A percentile compares a stretch with the other conserved stretches of the same genome.
Evolutionary conservation across 441 rosid species (phyloP).

Genomic region (Rhodomyrtus psidioides): DNA sequence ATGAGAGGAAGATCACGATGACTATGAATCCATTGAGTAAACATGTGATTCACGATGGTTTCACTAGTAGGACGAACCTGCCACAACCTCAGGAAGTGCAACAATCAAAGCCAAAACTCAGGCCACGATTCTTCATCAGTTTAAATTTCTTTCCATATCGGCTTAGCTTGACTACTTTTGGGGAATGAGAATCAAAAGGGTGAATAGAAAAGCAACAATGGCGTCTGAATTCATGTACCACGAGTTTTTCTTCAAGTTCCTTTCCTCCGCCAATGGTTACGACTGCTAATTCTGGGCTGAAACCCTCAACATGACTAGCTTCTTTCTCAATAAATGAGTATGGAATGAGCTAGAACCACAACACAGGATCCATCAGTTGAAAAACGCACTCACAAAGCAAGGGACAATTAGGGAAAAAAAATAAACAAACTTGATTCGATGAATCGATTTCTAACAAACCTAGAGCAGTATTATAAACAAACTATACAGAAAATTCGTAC

Average conservation of each 20-base stretch:
- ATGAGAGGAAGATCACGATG: conserved; percentile 91
- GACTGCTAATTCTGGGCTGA: conserved; percentile 84
- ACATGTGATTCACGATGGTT: conserved; percentile 93
- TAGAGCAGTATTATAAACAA: background rate
- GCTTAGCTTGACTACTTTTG: background rate
- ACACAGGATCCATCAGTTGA: background rate
- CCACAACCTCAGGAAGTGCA: conserved; percentile 74
- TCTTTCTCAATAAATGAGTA: conserved; percentile 96
- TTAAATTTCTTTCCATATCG: background rate
- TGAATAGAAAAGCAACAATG: background rate
- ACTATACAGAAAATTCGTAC: background rate
- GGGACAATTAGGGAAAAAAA: background rate
- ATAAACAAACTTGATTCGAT: background rate
- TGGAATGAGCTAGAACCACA: conserved; percentile 66
- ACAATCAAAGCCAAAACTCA: conserved; percentile 70
- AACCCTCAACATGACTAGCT: conserved; percentile 93
- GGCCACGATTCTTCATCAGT: conserved; percentile 24
- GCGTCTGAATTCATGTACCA: conserved; percentile 36
- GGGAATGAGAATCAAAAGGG: background rate
- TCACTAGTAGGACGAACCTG: conserved; percentile 98
- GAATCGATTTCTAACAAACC: background rate
- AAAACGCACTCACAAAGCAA: background rate
- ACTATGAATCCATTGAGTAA: conserved; percentile 94
- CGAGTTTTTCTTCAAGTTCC: conserved; percentile 93
- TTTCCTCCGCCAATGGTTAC: conserved; percentile 90